These are phyloP conservation scores for Centrapalus pauciflorus DNA, from an alignment of 129 eudicot genomes.

Conservation along the genomic window DNA sequence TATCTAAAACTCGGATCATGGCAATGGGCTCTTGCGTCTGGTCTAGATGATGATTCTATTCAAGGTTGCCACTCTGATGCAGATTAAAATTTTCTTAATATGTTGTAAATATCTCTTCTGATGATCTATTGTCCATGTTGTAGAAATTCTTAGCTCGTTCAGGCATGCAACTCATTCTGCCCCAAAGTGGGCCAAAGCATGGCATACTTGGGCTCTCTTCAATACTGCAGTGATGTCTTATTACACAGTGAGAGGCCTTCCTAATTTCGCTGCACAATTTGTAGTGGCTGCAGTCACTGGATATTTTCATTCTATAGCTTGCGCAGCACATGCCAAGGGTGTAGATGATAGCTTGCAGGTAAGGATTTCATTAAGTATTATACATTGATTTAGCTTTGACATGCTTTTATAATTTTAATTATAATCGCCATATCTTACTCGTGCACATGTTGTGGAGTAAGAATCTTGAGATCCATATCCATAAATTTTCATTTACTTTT, in stretches of 20 bases:
- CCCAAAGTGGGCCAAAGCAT: constrained; percentile 87
- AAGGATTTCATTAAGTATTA: background rate
- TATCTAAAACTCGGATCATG: constrained; percentile 82
- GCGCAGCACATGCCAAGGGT: constrained; percentile 88
- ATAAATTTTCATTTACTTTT: constrained; percentile 1
- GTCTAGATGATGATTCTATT: constrained; percentile 79
- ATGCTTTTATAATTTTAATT: background rate
- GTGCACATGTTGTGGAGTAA: background rate
- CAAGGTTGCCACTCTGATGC: constrained; percentile 45
- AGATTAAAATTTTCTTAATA: background rate
- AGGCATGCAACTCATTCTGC: constrained; percentile 81
- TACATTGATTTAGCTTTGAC: background rate
- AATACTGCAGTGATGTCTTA: constrained; percentile 99
- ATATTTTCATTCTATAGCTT: constrained; percentile 96
- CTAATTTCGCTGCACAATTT: constrained; percentile 56
- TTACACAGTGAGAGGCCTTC: constrained; percentile 73
- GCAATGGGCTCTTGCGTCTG: constrained; percentile 93
- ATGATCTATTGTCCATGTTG: constrained; percentile 10
- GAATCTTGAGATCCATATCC: background rate
- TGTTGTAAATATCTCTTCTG: constrained; percentile 2
- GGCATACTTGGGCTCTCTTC: constrained; percentile 99
- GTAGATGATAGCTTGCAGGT: constrained; percentile 99
- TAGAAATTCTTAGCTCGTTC: constrained; percentile 78
- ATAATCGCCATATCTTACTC: background rate
- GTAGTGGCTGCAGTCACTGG: constrained; percentile 98